A percentile compares a stretch with the other conserved stretches of the same genome.
These are phyloP conservation scores for Tetraselmis chui DNA, from an alignment of 139 green algal species.

Conservation along the genomic window DNA sequence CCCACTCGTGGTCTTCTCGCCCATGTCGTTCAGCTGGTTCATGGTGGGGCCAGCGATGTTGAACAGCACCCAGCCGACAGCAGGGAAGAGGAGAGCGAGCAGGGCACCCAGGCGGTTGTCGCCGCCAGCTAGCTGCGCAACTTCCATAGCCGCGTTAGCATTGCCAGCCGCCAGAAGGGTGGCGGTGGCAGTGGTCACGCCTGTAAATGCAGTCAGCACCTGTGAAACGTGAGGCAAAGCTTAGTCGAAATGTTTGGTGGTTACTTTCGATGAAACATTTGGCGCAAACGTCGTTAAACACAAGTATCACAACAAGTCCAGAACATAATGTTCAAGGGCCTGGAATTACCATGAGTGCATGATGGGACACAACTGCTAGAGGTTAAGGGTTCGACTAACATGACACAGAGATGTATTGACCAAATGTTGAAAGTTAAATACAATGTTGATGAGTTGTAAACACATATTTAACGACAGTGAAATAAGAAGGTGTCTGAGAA, in stretches of 20 bases:
- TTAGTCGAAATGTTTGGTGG: background rate
- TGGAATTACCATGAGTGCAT: too few species aligned
- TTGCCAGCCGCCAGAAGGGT: slow-evolving; percentile 33
- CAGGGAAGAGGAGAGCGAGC: slow-evolving; percentile 32
- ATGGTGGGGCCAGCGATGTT: slow-evolving; percentile 58
- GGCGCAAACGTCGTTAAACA: background rate
- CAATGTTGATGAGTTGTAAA: too few species aligned
- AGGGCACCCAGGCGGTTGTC: slow-evolving; percentile 39
- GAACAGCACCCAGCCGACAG: slow-evolving; percentile 67
- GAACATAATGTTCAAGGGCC: too few species aligned
- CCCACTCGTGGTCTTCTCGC: slow-evolving; percentile 42
- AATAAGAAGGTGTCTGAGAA: too few species aligned
- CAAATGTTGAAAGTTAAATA: too few species aligned
- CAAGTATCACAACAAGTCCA: background rate
- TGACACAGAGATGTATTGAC: too few species aligned
- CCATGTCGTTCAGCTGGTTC: slow-evolving; percentile 61
- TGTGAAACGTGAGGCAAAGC: background rate
- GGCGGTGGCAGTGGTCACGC: slow-evolving; percentile 17
- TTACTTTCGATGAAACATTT: background rate
- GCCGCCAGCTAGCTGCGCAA: slow-evolving; percentile 34
- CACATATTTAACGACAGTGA: too few species aligned
- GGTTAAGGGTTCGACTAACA: background rate
- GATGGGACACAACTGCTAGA: background rate
- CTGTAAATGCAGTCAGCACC: background rate
- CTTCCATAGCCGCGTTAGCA: slow-evolving; percentile 34